Base-by-base conservation (phyloP, 2,329 filamentous ascomycete species). In the Sphaerulina populicola region DNA sequence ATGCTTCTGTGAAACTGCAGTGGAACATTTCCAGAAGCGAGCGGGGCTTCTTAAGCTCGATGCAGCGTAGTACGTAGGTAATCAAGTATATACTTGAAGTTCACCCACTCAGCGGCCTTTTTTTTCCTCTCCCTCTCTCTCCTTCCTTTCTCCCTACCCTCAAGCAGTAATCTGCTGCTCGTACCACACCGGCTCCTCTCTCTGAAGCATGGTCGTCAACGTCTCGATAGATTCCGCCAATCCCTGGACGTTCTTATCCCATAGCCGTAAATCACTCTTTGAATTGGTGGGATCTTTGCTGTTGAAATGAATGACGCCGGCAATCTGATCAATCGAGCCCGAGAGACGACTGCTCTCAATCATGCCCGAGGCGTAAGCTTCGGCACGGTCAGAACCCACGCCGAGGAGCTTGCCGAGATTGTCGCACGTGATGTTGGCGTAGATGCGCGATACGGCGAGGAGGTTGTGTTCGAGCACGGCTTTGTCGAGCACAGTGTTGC, bases 391-490 rank as follows among this genome's bases (percentile, higher is more conserved):
- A 0, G 80, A 81, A 52, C 87, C 81, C 4, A 96, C 76, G 0
- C 87, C 89, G 11, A 98, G 74, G 35, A 96, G 77, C 36, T 77
- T 72, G 0, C 84, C 93, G 1, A 98, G 76, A 23, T 83, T 82
- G 51, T 86, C 83, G 59, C 77, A 66, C 54, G 74, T 59, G 64
- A 80, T 71, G 67, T 79, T 71, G 62, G 73, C 59, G 69, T 77
- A 70, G 54, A 77, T 64, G 60, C 74, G 66, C 33, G 88, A 95
- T 1, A 85, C 87, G 15, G 85, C 89, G 18, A 96, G 81, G 12
- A 98, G 76, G 67, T 98, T 98, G 72, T 98, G 93, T 72, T 98
- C 93, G 14, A 96, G 83, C 8, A 98, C 88, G 6, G 93, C 93
- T 68, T 88, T 91, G 62, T 88, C 87, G 33, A 98, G 78, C 4